Conservation (phyloP, 2,329 filamentous ascomycete species). For the Teratosphaeria nubilosa region DNA sequence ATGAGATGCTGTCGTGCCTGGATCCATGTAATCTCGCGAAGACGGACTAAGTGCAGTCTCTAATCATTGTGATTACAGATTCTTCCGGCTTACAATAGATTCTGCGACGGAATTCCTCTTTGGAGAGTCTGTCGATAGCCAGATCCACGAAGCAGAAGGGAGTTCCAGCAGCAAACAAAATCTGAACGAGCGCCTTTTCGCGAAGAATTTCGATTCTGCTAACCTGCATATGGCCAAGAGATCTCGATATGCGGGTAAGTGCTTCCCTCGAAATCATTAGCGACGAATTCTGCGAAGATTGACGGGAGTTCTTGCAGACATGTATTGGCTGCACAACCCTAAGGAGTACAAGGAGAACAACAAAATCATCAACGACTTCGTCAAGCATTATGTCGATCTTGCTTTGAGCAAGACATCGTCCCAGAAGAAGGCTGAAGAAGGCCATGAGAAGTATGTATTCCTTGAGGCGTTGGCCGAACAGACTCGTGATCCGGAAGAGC, state of each 20-base stretch:
- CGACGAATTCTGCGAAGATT: background rate
- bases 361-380: constrained; percentile 28
- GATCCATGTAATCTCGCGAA: too few species aligned
- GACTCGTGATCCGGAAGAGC: constrained; percentile 33
- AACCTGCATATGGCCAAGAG: constrained; percentile 30
- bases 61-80: constrained; percentile 41
- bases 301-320: constrained; percentile 3
- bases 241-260: constrained; percentile 16
- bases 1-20: background rate
- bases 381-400: constrained; percentile 36
- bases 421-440: constrained; percentile 13
- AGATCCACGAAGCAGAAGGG: background rate
- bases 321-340: constrained; percentile 28
- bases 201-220: constrained; percentile 34
- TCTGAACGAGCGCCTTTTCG: constrained; percentile 24
- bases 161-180: background rate
- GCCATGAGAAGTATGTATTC: constrained; percentile 34
- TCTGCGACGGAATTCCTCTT: constrained; percentile 41
- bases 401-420: constrained; percentile 28
- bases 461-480: constrained; percentile 37
- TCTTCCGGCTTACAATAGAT: constrained; percentile 41
- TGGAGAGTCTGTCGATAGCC: constrained; percentile 28
- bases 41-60: too few species aligned
- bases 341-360: constrained; percentile 23
- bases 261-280: background rate